A percentile compares a stretch with the other conserved stretches of the same genome.
These are phyloP conservation scores for Suillus paluster DNA, from an alignment of 768 basidiomycete species.

Conservation along the genomic window DNA sequence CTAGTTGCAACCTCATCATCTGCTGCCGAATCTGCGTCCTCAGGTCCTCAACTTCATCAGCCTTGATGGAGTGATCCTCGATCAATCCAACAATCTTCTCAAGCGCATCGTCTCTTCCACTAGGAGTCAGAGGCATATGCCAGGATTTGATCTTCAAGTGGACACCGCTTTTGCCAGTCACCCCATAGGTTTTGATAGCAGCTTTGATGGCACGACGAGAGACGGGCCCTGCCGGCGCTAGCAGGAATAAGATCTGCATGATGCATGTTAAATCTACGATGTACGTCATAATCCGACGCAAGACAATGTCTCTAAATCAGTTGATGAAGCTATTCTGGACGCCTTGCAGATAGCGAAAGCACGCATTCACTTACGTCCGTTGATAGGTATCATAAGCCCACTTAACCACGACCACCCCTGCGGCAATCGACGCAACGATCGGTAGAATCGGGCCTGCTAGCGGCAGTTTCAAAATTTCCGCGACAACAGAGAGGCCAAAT, in stretches of 20 bases:
- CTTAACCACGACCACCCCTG: neutral
- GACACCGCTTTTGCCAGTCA: slow-evolving; percentile 9
- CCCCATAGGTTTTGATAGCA: slow-evolving; percentile 5
- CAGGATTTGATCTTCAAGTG: slow-evolving; percentile 1
- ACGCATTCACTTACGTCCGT: slow-evolving; percentile 1
- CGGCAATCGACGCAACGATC: slow-evolving; percentile 7
- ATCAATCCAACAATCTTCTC: slow-evolving; percentile 9
- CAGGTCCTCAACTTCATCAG: slow-evolving; percentile 4
- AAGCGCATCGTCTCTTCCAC: slow-evolving; percentile 4
- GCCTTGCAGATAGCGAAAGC: neutral
- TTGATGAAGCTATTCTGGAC: too few species aligned
- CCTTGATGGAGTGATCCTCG: slow-evolving; percentile 7
- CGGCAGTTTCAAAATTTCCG: neutral
- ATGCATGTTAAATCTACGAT: slow-evolving; percentile 28
- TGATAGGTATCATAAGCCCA: slow-evolving; percentile 10
- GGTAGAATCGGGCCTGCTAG: neutral
- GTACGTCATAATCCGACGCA: slow-evolving; percentile 24
- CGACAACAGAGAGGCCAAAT: slow-evolving; percentile 4
- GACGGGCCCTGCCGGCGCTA: slow-evolving; percentile 2
- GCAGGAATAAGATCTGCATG: slow-evolving; percentile 25
- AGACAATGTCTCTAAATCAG: slow-evolving; percentile 1
- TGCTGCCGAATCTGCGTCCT: slow-evolving; percentile 6
- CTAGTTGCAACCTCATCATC: slow-evolving; percentile 7
- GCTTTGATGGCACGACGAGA: slow-evolving; percentile 7
- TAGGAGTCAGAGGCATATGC: neutral